phyloP scores from a whole-genome alignment of 768 basidiomycete species.

The Rubroboletus satanas region DNA sequence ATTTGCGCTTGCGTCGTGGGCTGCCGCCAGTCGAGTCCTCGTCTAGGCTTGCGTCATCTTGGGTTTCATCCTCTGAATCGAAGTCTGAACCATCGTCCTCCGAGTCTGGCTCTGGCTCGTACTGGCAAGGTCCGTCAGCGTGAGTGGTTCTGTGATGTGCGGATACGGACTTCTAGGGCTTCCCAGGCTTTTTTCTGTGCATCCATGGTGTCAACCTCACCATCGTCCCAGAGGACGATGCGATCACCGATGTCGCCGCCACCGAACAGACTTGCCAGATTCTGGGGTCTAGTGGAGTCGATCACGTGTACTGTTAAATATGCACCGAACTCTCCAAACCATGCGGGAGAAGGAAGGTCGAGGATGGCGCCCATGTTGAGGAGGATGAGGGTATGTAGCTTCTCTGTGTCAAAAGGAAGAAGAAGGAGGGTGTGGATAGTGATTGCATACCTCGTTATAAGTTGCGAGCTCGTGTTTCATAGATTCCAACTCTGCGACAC shows the following conservation, averaged over 20 bases:
- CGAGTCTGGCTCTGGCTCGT: slow-evolving; percentile 71
- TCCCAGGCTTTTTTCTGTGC: slow-evolving; percentile 83
- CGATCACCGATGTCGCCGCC: slow-evolving; percentile 62
- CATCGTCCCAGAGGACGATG: slow-evolving; percentile 92
- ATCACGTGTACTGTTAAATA: slow-evolving; percentile 83
- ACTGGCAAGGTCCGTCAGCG: slow-evolving; percentile 41
- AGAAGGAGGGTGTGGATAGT: neutral
- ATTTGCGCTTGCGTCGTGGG: slow-evolving; percentile 48
- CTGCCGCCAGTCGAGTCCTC: slow-evolving; percentile 38
- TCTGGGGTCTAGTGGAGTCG: slow-evolving; percentile 89
- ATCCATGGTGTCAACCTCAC: slow-evolving; percentile 63
- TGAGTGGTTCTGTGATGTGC: neutral
- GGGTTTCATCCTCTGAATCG: slow-evolving; percentile 43
- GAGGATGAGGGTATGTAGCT: slow-evolving; percentile 88
- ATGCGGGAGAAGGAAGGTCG: slow-evolving; percentile 68
- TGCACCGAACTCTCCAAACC: slow-evolving; percentile 70
- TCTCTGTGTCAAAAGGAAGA: slow-evolving; percentile 1
- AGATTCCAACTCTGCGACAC: slow-evolving; percentile 69
- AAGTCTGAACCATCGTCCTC: slow-evolving; percentile 51
- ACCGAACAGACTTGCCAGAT: slow-evolving; percentile 81
- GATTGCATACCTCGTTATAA: slow-evolving; percentile 59
- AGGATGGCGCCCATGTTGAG: slow-evolving; percentile 89
- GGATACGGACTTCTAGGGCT: slow-evolving; percentile 63
- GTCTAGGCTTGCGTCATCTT: slow-evolving; percentile 37
- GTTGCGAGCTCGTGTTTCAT: slow-evolving; percentile 62